Evolutionary conservation across 2,329 filamentous ascomycete species (phyloP), one percentile per base, ranked within the genome.

Genomic region (Apiospora kogelbergensis): DNA sequence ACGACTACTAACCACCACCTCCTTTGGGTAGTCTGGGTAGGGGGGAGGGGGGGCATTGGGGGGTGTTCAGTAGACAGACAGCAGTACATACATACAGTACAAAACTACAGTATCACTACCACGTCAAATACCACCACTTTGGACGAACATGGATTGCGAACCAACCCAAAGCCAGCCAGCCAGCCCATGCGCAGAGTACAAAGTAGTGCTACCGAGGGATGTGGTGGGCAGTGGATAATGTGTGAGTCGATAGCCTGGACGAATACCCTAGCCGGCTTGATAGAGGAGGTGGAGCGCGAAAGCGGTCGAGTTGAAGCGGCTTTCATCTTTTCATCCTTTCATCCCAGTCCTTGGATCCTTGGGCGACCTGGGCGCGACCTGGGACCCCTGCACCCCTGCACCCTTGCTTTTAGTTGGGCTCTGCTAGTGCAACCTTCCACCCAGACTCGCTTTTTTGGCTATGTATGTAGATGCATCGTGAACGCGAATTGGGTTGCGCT

Each of bases 161-260:
- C 48, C 48, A 57, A 57, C 48, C 48, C 53, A 60, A 60, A 60
- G 53, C 53, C 53, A 7, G 53, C 53, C 53, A 7, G 53, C 53
- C 53, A 60, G 53, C 53, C 53, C 53, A 60, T 60, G 53, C 53
- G 53, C 53, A 60, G 37, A 60, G 53, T 42, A 42, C 40, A 42
- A 13, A 42, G 40, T 60, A 60, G 53, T 37, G 53, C 53, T 60
- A 60, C 53, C 53, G 53, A 60, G 53, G 53, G 53, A 60, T 13
- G 53, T 60, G 53, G 53, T 60, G 53, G 53, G 53, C 53, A 60
- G 53, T 60, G 53, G 53, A n/a, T 60, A 60, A 60, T 37, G 30
- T 60, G 53, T n/a, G 53, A 60, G 30, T 60, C 53, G 53, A 60
- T 60, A 60, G 53, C 53, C 30, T 60, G 53, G 33, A 37, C 53